Evolutionary conservation across 2,329 filamentous ascomycete species (phyloP), one percentile per base, ranked within the genome.

Genomic region (Fusarium compactum): DNA sequence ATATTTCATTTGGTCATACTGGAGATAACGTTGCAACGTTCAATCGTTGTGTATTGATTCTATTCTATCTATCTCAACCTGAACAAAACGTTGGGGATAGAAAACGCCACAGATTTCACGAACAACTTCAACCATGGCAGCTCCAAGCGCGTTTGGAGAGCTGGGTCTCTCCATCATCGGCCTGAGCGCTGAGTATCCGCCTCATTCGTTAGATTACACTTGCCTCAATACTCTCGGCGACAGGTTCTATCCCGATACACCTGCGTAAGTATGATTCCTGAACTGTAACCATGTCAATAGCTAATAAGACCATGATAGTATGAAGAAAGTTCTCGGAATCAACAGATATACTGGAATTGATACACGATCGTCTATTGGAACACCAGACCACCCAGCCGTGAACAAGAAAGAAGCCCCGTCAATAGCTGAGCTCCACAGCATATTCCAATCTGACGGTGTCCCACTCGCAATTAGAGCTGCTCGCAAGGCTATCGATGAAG

Each of bases 271-370:
- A 18, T 30, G 15, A 8, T n/a, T 18, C 16, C 24, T 5, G 12
- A 2, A 22, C 38, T 25, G 38, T 52, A 22, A n/a, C 30, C 4
- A 3, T 25, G 18, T 16, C 15, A 16, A 4, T 32, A 18, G 41
- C 55, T 68, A 9, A 67, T 18, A 32, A 30, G 38, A 15, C 18
- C 29, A 51, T 41, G 32, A 15, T 45, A 91, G 88, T 34, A 89
- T 91, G 85, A 82, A 83, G 65, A 91, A 91, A 75, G 85, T 91
- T 27, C 83, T 89, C 58, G 81, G 84, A 18, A 90, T 91, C 76
- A 91, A 91, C 79, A 82, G 84, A 59, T 90, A 84, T 72, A 91
- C 89, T 2, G 89, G 89, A 64, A 91, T 91, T 64, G 89, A 90
- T 54, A 80, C 82, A 32, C 86, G 89, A 55, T 89, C 89, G 15